Conservation (phyloP, 352 stramenopile species). For the Phytophthora multivora region DNA sequence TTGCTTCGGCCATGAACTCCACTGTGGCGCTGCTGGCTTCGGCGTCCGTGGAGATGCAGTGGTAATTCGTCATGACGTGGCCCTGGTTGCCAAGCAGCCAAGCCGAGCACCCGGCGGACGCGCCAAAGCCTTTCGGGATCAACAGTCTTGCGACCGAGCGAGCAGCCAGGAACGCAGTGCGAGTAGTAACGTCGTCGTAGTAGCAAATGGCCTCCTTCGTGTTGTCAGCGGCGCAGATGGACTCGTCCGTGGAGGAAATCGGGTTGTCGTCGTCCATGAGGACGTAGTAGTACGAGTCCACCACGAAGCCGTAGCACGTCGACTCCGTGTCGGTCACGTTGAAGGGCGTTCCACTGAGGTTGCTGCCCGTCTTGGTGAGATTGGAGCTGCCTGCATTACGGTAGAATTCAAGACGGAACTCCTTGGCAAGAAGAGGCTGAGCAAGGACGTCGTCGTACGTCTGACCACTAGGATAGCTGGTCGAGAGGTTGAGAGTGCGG, state of each 20-base stretch:
- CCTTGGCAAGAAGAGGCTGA: constrained; percentile 46
- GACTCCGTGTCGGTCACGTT: constrained; percentile 23
- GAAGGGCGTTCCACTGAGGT: constrained; percentile 15
- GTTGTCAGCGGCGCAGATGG: constrained; percentile 66
- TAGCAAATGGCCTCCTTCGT: constrained; percentile 65
- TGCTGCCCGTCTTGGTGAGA: constrained; percentile 1
- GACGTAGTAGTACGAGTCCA: constrained; percentile 56
- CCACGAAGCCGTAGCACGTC: constrained; percentile 61
- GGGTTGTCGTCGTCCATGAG: constrained; percentile 44
- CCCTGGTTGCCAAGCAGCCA: constrained; percentile 66
- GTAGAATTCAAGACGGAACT: constrained; percentile 67
- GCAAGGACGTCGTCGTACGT: constrained; percentile 35
- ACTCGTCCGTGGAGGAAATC: constrained; percentile 49
- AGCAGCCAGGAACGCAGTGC: constrained; percentile 42
- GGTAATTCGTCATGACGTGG: constrained; percentile 76
- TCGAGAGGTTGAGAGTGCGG: constrained; percentile 46
- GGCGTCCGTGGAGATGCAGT: constrained; percentile 54
- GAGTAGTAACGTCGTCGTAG: constrained; percentile 34
- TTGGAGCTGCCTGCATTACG: constrained; percentile 30
- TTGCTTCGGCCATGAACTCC: constrained; percentile 67
- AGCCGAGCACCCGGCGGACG: constrained; percentile 50
- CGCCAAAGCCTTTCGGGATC: constrained; percentile 44
- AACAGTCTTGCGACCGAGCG: constrained; percentile 56
- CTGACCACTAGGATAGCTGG: constrained; percentile 34
- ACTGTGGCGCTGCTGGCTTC: constrained; percentile 50